Percentiles rank a stretch among this genome's conserved stretches.
Evolutionary conservation across 2,329 filamentous ascomycete species (phyloP).

Genomic region (Fusarium luffae): DNA sequence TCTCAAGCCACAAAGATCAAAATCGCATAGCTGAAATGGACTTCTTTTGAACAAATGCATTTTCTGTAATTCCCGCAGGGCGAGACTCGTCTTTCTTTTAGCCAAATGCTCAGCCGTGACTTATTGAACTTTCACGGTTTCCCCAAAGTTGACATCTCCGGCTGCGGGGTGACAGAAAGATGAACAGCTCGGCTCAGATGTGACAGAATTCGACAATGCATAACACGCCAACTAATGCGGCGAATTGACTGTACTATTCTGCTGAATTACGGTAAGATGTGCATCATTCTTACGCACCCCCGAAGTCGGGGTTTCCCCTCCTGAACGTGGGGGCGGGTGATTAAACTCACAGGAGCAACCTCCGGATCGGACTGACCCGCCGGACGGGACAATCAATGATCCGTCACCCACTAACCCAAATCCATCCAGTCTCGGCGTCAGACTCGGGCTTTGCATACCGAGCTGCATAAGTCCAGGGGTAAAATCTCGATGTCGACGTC

Average conservation of each 20-base stretch:
- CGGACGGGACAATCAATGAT: neutral
- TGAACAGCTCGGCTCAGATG: neutral
- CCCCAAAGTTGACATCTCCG: slow-evolving; percentile 20
- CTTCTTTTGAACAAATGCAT: slow-evolving; percentile 3
- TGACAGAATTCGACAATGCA: too few relatives aligned
- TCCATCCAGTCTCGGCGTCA: neutral
- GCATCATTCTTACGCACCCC: neutral
- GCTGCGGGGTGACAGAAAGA: neutral
- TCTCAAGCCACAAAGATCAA: neutral
- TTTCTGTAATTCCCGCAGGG: slow-evolving; percentile 14
- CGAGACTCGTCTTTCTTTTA: neutral
- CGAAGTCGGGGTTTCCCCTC: slow-evolving; percentile 20
- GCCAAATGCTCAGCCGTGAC: slow-evolving; percentile 4
- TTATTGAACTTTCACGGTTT: slow-evolving; percentile 14
- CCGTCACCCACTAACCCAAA: neutral
- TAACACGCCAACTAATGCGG: too few relatives aligned
- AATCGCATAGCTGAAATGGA: neutral
- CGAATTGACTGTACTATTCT: neutral
- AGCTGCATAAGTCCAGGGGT: slow-evolving; percentile 22
- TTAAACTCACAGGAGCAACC: slow-evolving; percentile 4
- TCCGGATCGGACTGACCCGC: neutral
- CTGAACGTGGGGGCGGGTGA: slow-evolving; percentile 18
- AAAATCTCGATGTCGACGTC: slow-evolving; percentile 9
- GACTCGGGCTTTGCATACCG: neutral
- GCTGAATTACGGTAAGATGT: neutral